A percentile compares a stretch with the other conserved stretches of the same genome.
phyloP scores from a whole-genome alignment of 1,284 basidiomycete species.

The Ceratobasidium sp. region DNA sequence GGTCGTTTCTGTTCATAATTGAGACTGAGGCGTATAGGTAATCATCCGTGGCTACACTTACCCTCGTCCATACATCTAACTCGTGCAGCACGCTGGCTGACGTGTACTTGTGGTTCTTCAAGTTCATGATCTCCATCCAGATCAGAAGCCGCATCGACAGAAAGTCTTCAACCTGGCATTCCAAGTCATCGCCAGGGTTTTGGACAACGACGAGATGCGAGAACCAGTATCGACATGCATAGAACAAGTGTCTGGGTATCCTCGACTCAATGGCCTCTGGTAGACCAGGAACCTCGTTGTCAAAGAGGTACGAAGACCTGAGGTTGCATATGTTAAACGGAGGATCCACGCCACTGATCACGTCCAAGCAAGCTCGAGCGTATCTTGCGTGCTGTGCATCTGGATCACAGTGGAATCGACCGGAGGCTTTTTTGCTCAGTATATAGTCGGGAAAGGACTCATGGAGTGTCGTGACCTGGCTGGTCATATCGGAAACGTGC shows the following conservation, averaged over 20 bases:
- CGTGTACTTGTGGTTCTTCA: background rate
- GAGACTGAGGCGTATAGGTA: too few species aligned
- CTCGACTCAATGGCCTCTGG: too few species aligned
- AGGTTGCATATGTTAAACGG: conserved; percentile 3
- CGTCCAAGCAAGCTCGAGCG: background rate
- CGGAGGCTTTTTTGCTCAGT: background rate
- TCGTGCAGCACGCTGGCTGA: background rate
- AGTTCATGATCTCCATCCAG: conserved; percentile 14
- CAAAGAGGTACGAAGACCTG: background rate
- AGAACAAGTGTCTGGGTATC: background rate
- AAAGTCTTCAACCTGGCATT: background rate
- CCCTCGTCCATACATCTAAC: background rate
- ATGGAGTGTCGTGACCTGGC: background rate
- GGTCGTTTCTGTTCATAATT: too few species aligned
- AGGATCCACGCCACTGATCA: background rate
- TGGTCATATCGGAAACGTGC: background rate
- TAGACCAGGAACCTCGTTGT: background rate
- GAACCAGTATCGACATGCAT: conserved; percentile 8
- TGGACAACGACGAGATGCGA: background rate
- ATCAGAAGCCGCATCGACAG: conserved; percentile 7
- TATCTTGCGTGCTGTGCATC: background rate
- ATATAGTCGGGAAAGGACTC: conserved; percentile 13
- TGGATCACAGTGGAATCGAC: background rate
- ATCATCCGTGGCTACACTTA: too few species aligned
- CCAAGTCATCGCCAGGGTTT: background rate